Percentiles rank a stretch among this genome's conserved stretches.
phyloP scores from a whole-genome alignment of 441 rosid genomes.

The Arabidopsis lyrata region DNA sequence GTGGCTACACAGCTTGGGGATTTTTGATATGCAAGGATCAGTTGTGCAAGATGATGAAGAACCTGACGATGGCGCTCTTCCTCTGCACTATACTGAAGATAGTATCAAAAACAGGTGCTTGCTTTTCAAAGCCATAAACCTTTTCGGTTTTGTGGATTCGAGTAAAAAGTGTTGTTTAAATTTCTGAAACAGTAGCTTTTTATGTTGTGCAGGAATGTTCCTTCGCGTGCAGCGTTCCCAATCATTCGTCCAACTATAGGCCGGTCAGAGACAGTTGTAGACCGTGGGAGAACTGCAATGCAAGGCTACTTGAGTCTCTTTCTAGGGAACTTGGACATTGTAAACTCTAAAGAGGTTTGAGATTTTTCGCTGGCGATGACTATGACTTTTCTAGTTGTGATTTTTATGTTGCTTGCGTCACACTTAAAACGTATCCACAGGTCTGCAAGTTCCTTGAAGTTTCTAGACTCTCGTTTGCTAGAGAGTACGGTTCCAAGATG shows the following conservation, averaged over 20 bases:
- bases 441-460: slow-evolving; percentile 85
- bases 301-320: slow-evolving; percentile 74
- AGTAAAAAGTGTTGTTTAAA: neutral
- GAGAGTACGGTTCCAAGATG: slow-evolving; percentile 75
- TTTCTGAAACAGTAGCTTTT: neutral
- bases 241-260: slow-evolving; percentile 71
- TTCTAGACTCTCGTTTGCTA: slow-evolving; percentile 70
- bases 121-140: neutral
- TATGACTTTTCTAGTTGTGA: neutral
- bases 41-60: slow-evolving; percentile 76
- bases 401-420: slow-evolving; percentile 33
- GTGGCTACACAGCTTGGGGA: slow-evolving; percentile 78
- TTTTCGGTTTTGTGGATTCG: neutral
- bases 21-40: slow-evolving; percentile 59
- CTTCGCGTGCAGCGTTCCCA: slow-evolving; percentile 71
- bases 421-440: slow-evolving; percentile 42
- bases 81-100: slow-evolving; percentile 58
- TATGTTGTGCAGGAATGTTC: slow-evolving; percentile 59
- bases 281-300: slow-evolving; percentile 70
- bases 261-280: slow-evolving; percentile 60
- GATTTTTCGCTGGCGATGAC: neutral
- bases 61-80: slow-evolving; percentile 72
- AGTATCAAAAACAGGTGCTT: slow-evolving; percentile 60
- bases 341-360: slow-evolving; percentile 74
- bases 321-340: slow-evolving; percentile 71